These are phyloP conservation scores for Gastrolobium villosum DNA, from an alignment of 306 rosid genomes.

Conservation along the genomic window DNA sequence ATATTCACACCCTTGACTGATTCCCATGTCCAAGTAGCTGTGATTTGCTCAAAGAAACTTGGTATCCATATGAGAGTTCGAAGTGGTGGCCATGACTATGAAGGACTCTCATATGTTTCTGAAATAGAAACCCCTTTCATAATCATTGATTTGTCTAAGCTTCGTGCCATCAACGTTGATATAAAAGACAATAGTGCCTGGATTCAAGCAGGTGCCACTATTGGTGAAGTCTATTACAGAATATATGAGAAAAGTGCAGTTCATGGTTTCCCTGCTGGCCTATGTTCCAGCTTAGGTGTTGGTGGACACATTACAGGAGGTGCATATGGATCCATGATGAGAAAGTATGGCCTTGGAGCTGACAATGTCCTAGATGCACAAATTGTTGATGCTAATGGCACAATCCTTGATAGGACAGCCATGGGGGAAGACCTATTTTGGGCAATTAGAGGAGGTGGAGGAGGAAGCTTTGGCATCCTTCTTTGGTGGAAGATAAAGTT, in stretches of 20 bases:
- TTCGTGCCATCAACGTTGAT: constrained; percentile 60
- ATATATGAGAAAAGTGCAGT: constrained; percentile 66
- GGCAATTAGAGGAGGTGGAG: constrained; percentile 96
- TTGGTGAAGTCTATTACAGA: constrained; percentile 80
- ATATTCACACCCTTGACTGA: constrained; percentile 72
- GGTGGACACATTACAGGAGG: constrained; percentile 95
- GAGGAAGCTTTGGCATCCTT: constrained; percentile 83
- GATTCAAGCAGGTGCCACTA: constrained; percentile 87
- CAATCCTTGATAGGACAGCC: constrained; percentile 61
- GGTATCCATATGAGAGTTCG: constrained; percentile 69
- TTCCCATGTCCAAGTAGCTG: constrained; percentile 73
- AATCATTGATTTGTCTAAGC: constrained; percentile 68
- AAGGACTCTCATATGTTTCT: constrained; percentile 84
- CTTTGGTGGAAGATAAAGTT: constrained; percentile 91
- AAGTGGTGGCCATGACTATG: constrained; percentile 91
- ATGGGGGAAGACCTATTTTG: constrained; percentile 94
- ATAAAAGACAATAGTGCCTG: constrained; percentile 63
- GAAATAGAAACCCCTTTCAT: constrained; percentile 64
- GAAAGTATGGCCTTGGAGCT: constrained; percentile 81
- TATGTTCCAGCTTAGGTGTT: constrained; percentile 82
- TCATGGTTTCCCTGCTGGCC: constrained; percentile 83
- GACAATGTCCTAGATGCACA: constrained; percentile 79
- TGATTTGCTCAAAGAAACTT: constrained; percentile 71
- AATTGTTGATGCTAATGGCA: constrained; percentile 66
- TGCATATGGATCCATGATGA: constrained; percentile 84